Evolutionary conservation across 208 protist species (phyloP).

Genomic region (Leishmania turanica): DNA sequence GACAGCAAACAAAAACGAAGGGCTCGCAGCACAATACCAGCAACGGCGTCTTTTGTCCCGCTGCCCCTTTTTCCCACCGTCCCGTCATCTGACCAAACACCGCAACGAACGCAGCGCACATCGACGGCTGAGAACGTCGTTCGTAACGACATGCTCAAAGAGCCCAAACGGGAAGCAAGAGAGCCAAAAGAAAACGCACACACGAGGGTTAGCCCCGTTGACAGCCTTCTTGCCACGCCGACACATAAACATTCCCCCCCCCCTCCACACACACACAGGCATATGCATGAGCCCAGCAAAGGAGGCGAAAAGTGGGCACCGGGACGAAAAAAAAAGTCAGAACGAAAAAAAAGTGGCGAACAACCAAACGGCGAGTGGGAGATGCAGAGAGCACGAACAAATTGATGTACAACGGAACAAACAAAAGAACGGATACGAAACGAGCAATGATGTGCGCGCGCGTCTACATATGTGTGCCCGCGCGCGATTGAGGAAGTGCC

Average conservation of each 20-base stretch:
- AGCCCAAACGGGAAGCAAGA: neutral
- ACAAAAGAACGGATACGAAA: neutral
- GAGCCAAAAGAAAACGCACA: neutral
- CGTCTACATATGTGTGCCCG: too few relatives aligned
- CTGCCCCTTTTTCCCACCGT: neutral
- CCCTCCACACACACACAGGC: neutral
- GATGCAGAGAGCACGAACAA: neutral
- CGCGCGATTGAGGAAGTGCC: neutral
- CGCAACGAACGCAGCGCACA: neutral
- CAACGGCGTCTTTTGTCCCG: neutral
- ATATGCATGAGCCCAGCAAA: neutral
- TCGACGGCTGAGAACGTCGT: neutral
- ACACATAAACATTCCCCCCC: too few relatives aligned
- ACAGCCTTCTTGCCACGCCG: neutral
- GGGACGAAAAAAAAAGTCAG: neutral
- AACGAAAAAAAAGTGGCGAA: neutral
- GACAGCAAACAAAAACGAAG: neutral
- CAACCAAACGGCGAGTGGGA: neutral
- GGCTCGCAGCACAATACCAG: neutral
- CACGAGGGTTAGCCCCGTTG: neutral
- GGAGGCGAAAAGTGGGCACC: neutral
- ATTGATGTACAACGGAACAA: neutral
- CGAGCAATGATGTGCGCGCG: too few relatives aligned
- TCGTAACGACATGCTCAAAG: neutral
- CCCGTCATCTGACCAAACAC: neutral